Percentiles rank a stretch among this genome's conserved stretches.
These are phyloP conservation scores for Trypanosoma avium DNA, from an alignment of 208 protist species.

Conservation along the genomic window DNA sequence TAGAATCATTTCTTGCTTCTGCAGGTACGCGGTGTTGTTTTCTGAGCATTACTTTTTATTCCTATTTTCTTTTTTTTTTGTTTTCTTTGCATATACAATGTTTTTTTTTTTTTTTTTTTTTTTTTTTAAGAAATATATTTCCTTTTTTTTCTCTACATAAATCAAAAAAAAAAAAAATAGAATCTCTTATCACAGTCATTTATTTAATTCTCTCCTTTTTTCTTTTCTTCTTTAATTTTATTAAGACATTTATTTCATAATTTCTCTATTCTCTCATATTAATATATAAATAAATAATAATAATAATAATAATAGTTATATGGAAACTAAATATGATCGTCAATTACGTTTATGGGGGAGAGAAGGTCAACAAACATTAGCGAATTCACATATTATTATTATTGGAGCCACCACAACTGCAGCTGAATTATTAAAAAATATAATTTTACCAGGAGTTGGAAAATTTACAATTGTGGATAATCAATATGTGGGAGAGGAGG, in stretches of 20 bases:
- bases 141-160: background rate
- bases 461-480: slow-evolving; percentile 95
- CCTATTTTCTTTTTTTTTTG: slow-evolving; percentile 26
- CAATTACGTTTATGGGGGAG: slow-evolving; percentile 94
- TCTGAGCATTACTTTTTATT: slow-evolving; percentile 13
- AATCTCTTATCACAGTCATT: too few species aligned
- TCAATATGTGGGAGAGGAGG: slow-evolving; percentile 49
- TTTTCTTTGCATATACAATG: background rate
- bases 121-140: background rate
- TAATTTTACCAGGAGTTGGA: slow-evolving; percentile 94
- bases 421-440: slow-evolving; percentile 95
- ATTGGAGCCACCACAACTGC: slow-evolving; percentile 91
- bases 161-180: too few species aligned
- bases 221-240: background rate
- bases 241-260: background rate
- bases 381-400: slow-evolving; percentile 83
- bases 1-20: too few species aligned
- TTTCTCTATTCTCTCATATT: background rate
- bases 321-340: slow-evolving; percentile 85
- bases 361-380: slow-evolving; percentile 90
- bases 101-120: background rate
- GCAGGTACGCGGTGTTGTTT: too few species aligned
- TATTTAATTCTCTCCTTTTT: too few species aligned
- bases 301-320: background rate
- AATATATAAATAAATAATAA: slow-evolving; percentile 19